Evolutionary conservation across 2,329 filamentous ascomycete genomes (phyloP).

Genomic region (Niveomyces coronatus): DNA sequence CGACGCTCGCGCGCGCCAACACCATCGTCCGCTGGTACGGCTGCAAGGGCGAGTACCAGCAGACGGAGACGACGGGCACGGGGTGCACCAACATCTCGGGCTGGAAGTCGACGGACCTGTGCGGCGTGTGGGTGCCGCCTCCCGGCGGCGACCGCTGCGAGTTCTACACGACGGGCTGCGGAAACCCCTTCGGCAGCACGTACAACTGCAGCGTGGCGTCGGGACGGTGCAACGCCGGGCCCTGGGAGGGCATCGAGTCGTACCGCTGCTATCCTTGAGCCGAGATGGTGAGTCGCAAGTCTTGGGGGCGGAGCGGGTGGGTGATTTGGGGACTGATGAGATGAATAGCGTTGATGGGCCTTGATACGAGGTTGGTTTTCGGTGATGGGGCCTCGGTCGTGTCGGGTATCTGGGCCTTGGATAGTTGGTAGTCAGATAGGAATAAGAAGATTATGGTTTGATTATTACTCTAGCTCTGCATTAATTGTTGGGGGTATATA

Average conservation of each 20-base stretch:
- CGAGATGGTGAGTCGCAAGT: no score
- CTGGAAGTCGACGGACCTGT: not conserved
- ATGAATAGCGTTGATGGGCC: no score
- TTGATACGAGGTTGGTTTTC: no score
- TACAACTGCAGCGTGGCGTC: slow-evolving; percentile 3
- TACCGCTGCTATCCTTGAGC: slow-evolving; percentile 3
- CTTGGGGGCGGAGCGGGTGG: no score
- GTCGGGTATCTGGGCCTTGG: no score
- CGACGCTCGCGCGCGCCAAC: not conserved
- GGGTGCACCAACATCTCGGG: slow-evolving; percentile 2
- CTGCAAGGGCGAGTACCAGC: not conserved
- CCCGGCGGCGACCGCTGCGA: slow-evolving; percentile 6
- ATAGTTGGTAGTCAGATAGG: no score
- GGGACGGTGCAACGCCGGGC: slow-evolving; percentile 1
- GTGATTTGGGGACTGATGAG: no score
- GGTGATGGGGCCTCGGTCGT: no score
- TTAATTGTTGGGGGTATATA: no score
- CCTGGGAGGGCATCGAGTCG: not conserved
- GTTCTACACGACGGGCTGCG: slow-evolving; percentile 4
- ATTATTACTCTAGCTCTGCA: no score
- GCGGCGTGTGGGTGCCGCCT: not conserved
- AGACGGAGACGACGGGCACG: not conserved
- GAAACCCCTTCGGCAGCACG: not conserved
- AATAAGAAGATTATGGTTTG: no score
- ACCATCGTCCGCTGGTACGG: slow-evolving; percentile 1